Base-by-base conservation (phyloP, 495 filamentous ascomycete genomes). In the Umbilicaria muhlenbergii region DNA sequence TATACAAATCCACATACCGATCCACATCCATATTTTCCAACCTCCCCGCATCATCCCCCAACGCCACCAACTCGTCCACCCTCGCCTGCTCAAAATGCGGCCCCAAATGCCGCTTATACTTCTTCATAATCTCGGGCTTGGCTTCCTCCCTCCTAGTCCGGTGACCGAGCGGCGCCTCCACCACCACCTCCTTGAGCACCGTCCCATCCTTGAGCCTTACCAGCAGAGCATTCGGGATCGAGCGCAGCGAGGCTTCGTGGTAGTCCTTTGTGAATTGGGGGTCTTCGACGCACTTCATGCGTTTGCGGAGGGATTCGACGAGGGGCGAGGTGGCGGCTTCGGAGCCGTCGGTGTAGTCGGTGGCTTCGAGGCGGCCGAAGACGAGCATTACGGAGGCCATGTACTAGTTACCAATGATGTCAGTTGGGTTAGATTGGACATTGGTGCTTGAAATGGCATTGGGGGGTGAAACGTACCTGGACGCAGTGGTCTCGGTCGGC, bases 401-500 rank as follows among this genome's bases (percentile, higher is more conserved):
- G 73, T 98, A 98, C 64, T 75, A 49, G 39, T 6, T 10, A 8
- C 24, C 4, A 6, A 8, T 28, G 11, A 34, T 19, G 42, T 51
- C 44, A 47, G 49, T 5, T 33, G 17, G 5, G 13, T 17, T 37
- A 10, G 13, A 17, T 31, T 31, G n/a, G 19, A 12, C 1, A 6
- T 5, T 28, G 24, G 24, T 7, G n/a, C n/a, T n/a, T n/a, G n/a
- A n/a, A n/a, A n/a, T n/a, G n/a, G n/a, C n/a, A n/a, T 28, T 7
- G 34, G 14, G 16, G 32, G n/a, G 42, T 7, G 13, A 13, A 39
- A 32, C 58, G 47, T 57, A 71, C 68, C 67, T 94, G 91, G 51
- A 98, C 89, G 68, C 91, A 98, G 71, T 96, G 91, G 64, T 98
- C 91, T 49, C 91, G 87, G 64, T 98, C 91, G 49, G 91, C 91